phyloP scores from a whole-genome alignment of 768 basidiomycete genomes.

The Jaapia argillacea region DNA sequence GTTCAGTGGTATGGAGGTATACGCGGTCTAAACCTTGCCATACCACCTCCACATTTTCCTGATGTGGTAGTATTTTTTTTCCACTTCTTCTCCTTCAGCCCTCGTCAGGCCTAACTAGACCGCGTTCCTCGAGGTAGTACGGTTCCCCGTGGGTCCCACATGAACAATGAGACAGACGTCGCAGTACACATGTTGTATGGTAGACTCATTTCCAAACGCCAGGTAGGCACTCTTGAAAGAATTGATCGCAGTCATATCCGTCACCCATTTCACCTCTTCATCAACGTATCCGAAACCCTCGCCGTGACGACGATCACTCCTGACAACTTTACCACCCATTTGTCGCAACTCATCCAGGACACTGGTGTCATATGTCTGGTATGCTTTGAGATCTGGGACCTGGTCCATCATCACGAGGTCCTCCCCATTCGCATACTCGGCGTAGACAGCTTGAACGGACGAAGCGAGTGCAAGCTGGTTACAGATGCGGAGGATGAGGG shows the following conservation, averaged over 20 bases:
- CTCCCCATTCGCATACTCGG: not conserved
- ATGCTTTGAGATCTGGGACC: not conserved
- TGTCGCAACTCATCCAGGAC: not conserved
- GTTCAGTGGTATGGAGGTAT: no score
- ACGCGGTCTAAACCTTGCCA: no score
- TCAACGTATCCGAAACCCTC: not conserved
- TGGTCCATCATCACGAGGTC: not conserved
- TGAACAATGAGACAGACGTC: conserved; percentile 5
- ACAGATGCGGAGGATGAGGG: not conserved
- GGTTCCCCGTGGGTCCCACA: no score
- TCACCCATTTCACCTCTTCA: not conserved
- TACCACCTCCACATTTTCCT: no score
- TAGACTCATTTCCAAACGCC: conserved; percentile 7
- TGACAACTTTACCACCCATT: not conserved
- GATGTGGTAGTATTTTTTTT: no score
- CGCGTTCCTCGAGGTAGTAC: no score
- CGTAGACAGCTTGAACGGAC: not conserved
- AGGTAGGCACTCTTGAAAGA: not conserved
- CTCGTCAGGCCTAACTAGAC: no score
- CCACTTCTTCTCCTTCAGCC: no score
- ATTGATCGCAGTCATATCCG: not conserved
- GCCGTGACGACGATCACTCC: no score
- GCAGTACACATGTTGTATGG: conserved; percentile 3
- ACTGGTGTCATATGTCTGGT: not conserved
- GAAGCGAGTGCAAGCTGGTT: not conserved